Conservation (phyloP, 2,329 filamentous ascomycete genomes). For the Epichloe typhina region DNA sequence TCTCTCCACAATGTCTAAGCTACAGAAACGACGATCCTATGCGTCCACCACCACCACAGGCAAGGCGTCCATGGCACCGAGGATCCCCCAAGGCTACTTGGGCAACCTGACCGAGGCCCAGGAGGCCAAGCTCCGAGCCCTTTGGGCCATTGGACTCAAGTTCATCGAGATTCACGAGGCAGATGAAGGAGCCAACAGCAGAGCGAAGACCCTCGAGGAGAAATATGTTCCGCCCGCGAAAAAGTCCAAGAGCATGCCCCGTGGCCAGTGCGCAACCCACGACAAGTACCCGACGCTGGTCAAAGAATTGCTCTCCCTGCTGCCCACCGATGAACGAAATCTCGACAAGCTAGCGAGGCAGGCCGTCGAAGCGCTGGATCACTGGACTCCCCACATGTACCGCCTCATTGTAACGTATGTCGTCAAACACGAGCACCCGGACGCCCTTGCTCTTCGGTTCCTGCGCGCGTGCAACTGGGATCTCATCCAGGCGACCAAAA, state of each 20-base stretch:
- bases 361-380: constrained; percentile 64
- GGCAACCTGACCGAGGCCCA: constrained; percentile 72
- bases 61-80: neutral
- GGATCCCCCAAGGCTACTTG: neutral
- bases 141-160: constrained; percentile 63
- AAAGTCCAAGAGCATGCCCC: constrained; percentile 32
- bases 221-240: constrained; percentile 21
- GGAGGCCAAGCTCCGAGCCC: constrained; percentile 67
- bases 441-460: constrained; percentile 64
- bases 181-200: constrained; percentile 11
- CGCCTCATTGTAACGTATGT: constrained; percentile 71
- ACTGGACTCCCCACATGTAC: constrained; percentile 58
- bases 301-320: constrained; percentile 23
- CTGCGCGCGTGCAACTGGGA: constrained; percentile 79
- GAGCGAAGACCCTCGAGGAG: constrained; percentile 13
- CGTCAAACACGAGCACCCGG: constrained; percentile 83
- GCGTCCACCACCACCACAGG: neutral
- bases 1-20: neutral
- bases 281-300: constrained; percentile 28
- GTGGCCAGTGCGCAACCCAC: constrained; percentile 51
- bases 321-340: constrained; percentile 48
- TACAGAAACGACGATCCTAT: constrained; percentile 1
- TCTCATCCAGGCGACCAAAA: constrained; percentile 71
- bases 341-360: constrained; percentile 77
- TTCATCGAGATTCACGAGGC: constrained; percentile 47